phyloP scores from a whole-genome alignment of 441 rosid genomes.

The Daphne laureola region DNA sequence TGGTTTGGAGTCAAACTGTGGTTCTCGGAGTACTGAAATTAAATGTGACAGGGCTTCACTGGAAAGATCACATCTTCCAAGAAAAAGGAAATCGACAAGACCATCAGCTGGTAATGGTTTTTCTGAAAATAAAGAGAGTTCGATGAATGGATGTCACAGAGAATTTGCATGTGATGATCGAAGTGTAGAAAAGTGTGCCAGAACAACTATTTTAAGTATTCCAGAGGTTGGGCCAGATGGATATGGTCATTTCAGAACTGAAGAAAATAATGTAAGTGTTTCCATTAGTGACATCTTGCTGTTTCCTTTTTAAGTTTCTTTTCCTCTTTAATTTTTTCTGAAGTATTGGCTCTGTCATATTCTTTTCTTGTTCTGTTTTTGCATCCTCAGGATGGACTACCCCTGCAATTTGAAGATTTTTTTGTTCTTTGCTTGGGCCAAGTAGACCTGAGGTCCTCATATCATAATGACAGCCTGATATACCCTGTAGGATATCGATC shows the following conservation, averaged over 20 bases:
- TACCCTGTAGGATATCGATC: slow-evolving; percentile 88
- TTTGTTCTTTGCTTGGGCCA: slow-evolving; percentile 79
- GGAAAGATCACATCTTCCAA: slow-evolving; percentile 44
- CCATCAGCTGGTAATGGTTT: slow-evolving; percentile 39
- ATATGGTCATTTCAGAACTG: slow-evolving; percentile 25
- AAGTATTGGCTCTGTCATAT: neutral
- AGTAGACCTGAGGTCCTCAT: slow-evolving; percentile 76
- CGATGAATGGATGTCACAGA: slow-evolving; percentile 28
- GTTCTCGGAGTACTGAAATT: slow-evolving; percentile 34
- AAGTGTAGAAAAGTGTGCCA: slow-evolving; percentile 24
- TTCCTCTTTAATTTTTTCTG: slow-evolving; percentile 7
- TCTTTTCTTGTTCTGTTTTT: slow-evolving; percentile 16
- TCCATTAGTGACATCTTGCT: slow-evolving; percentile 7
- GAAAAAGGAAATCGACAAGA: slow-evolving; percentile 55
- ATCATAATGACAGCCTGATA: slow-evolving; percentile 58
- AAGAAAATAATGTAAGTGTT: slow-evolving; percentile 49
- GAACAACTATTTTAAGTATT: slow-evolving; percentile 27
- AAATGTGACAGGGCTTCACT: slow-evolving; percentile 43
- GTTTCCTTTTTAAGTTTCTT: slow-evolving; percentile 9
- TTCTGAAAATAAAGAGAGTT: slow-evolving; percentile 42
- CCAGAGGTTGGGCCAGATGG: slow-evolving; percentile 35
- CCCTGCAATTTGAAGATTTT: slow-evolving; percentile 90
- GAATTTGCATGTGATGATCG: slow-evolving; percentile 38
- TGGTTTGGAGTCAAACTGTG: slow-evolving; percentile 49
- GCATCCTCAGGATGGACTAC: slow-evolving; percentile 67